Evolutionary conservation across 192 early-diverging fungal genomes (phyloP).

Genomic region (Backusella westeae): DNA sequence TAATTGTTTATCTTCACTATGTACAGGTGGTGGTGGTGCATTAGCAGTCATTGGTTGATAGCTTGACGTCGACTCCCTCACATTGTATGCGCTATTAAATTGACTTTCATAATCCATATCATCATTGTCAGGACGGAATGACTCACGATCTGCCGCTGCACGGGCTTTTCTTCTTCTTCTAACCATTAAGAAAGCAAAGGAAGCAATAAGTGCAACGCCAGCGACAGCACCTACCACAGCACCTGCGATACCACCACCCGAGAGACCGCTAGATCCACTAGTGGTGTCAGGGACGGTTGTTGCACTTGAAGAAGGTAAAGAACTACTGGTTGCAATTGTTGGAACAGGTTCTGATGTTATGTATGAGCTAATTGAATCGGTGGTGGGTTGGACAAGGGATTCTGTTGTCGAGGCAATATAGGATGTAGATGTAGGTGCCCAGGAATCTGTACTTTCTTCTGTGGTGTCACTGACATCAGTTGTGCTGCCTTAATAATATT

Average conservation of each 20-base stretch:
- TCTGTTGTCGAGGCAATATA: neutral
- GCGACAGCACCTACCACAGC: neutral
- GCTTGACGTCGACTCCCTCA: neutral
- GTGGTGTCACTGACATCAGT: neutral
- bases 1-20: neutral
- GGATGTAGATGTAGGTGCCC: neutral
- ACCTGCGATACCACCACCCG: neutral
- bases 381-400: neutral
- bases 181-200: neutral
- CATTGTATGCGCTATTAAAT: neutral
- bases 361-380: neutral
- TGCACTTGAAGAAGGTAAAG: neutral
- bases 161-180: neutral
- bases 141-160: neutral
- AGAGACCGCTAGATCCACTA: neutral
- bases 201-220: neutral
- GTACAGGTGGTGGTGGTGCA: neutral
- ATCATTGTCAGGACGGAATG: conserved; percentile 4
- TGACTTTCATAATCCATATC: neutral
- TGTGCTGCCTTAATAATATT: neutral
- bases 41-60: neutral
- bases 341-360: neutral
- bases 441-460: neutral
- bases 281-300: neutral
- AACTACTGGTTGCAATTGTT: neutral